Evolutionary conservation across 2,329 filamentous ascomycete species (phyloP).

Genomic region (Colletotrichum sp.): DNA sequence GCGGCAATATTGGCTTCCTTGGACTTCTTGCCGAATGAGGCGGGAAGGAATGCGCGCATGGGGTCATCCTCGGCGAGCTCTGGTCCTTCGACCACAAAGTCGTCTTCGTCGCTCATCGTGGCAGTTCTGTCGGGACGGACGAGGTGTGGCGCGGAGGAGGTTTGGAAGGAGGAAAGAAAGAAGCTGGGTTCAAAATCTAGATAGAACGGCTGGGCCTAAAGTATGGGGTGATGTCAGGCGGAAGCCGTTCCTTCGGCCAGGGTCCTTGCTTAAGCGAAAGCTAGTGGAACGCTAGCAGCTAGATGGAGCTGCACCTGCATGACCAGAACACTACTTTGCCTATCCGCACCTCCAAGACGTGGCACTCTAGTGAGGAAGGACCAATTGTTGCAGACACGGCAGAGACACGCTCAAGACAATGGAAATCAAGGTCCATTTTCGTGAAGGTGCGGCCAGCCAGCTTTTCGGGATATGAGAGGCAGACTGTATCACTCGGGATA

Average conservation of each 20-base stretch:
- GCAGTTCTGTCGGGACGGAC: background rate
- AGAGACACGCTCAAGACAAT: background rate
- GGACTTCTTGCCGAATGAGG: constrained; percentile 84
- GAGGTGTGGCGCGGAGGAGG: background rate
- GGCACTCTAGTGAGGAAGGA: background rate
- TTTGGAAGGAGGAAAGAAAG: background rate
- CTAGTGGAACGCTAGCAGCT: background rate
- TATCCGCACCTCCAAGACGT: background rate
- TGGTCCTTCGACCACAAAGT: constrained; percentile 61
- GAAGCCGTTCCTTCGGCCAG: constrained; percentile 3
- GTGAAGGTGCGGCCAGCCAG: background rate
- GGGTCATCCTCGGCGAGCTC: constrained; percentile 68
- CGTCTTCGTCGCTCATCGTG: constrained; percentile 63
- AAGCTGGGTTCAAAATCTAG: background rate
- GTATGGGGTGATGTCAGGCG: constrained; percentile 20
- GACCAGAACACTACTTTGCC: background rate
- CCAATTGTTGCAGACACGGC: background rate
- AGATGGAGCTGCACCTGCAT: background rate
- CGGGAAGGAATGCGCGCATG: constrained; percentile 78
- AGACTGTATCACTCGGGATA: background rate
- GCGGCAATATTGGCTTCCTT: constrained; percentile 76
- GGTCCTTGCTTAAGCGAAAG: constrained; percentile 10
- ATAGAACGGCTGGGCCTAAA: background rate
- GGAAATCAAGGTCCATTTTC: background rate
- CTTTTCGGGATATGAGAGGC: background rate